Conservation (phyloP, 768 basidiomycete species). For the Hydnomerulius pinastri region DNA sequence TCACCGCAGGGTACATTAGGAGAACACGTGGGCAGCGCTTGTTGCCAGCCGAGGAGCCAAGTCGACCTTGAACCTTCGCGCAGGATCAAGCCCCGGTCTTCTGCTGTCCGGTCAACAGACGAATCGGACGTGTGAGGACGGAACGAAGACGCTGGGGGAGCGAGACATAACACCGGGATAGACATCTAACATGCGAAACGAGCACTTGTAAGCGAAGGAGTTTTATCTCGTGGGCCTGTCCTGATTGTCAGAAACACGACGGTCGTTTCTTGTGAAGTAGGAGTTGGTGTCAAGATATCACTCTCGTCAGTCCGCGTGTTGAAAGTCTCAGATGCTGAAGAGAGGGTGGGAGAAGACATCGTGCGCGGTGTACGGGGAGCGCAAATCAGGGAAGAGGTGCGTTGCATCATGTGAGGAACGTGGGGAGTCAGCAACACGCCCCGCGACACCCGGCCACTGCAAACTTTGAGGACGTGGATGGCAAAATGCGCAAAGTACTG, state of each 20-base stretch:
- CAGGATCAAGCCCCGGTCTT: too few species aligned
- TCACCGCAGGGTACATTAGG: neutral
- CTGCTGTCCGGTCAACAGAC: too few species aligned
- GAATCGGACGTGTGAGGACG: too few species aligned
- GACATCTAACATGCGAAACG: neutral
- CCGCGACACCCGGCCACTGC: neutral
- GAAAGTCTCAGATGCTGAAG: neutral
- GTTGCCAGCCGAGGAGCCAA: too few species aligned
- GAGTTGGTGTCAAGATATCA: too few species aligned
- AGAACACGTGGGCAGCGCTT: neutral
- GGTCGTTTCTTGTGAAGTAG: too few species aligned
- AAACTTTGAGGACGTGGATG: neutral
- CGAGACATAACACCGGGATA: neutral
- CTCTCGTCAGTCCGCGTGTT: neutral
- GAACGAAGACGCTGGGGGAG: too few species aligned
- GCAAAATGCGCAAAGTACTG: conserved; percentile 2
- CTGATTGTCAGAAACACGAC: too few species aligned
- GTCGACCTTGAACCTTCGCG: too few species aligned
- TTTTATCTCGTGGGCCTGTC: too few species aligned
- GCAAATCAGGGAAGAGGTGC: neutral
- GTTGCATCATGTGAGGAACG: neutral
- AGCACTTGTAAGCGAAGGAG: neutral
- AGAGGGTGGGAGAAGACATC: neutral
- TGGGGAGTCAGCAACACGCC: neutral
- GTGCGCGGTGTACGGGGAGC: neutral